phyloP scores from a whole-genome alignment of 2,329 filamentous ascomycete genomes.

The Aspergillus novoparasiticus region DNA sequence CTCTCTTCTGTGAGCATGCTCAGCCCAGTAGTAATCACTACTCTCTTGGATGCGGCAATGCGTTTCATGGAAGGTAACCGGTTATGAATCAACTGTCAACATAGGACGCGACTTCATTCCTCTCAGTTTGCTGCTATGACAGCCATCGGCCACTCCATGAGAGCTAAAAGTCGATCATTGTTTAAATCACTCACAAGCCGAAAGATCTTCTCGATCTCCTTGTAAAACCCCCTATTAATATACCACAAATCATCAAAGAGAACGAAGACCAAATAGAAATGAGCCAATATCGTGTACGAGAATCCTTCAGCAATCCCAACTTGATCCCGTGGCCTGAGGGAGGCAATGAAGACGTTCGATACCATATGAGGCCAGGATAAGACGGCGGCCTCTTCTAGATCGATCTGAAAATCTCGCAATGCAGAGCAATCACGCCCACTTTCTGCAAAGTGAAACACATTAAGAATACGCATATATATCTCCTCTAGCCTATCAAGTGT shows the following conservation, averaged over 20 bases:
- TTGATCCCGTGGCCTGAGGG: slow-evolving; percentile 3
- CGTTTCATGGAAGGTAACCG: too few relatives aligned
- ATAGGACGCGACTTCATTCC: too few relatives aligned
- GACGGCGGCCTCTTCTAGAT: slow-evolving; percentile 23
- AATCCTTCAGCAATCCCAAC: not conserved
- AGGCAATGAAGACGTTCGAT: slow-evolving; percentile 14
- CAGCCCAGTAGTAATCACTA: too few relatives aligned
- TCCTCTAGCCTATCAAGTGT: slow-evolving; percentile 1
- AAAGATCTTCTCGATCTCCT: slow-evolving; percentile 12
- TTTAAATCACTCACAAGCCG: not conserved
- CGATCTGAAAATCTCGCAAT: slow-evolving; percentile 15
- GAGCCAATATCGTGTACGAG: slow-evolving; percentile 20
- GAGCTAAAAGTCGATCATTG: not conserved
- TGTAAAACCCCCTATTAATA: not conserved
- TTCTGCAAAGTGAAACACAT: slow-evolving; percentile 14
- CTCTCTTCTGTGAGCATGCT: too few relatives aligned
- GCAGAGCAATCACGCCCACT: slow-evolving; percentile 7
- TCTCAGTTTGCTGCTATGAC: too few relatives aligned
- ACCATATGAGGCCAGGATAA: slow-evolving; percentile 20
- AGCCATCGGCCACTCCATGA: slow-evolving; percentile 15
- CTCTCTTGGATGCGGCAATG: too few relatives aligned
- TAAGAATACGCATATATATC: slow-evolving; percentile 19
- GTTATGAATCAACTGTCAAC: too few relatives aligned
- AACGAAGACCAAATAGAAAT: slow-evolving; percentile 18
- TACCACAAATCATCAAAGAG: slow-evolving; percentile 13